Base-by-base conservation (phyloP, 345 rosid species). In the Dipteronia sinensis region DNA sequence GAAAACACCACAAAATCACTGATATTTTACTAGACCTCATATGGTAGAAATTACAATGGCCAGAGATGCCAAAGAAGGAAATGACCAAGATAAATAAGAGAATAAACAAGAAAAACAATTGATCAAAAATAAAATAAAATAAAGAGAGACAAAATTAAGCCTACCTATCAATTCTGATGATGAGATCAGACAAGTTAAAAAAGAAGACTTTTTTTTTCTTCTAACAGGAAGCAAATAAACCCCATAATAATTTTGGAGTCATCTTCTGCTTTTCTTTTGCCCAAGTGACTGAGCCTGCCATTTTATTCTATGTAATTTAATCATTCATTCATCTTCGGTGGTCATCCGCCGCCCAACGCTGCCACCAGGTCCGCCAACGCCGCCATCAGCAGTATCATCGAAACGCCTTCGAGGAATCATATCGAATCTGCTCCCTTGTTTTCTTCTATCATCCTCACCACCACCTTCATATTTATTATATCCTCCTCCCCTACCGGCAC, bases 371-470 rank as follows among this genome's bases (percentile, higher is more conserved):
- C 16, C 55, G 0, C 12, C 15, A 47, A 20, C 62, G 10, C 59
- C 42, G 1, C 61, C 69, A 38, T 66, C 79, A 34, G 70, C 82
- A 15, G 75, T 31, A 44, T 82, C 86, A 49, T 59, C 64, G 64
- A 68, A 78, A 4, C 71, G 84, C 68, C 82, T 80, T 27, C 83
- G 71, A 53, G 76, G 80, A 49, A 70, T 71, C 71, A 79, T 72
- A 70, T 84, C 87, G 19, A 71, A 84, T 72, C 84, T 75, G 76
- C 81, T 78, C 29, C 77, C 81, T 3, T 62, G 77, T 44, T 59
- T 81, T 44, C 82, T 79, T 65, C 85, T 73, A 47, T 82, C 85
- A 15, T 85, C 86, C 19, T 81, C 87, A 53, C 77, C 88, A 65
- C 51, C 56, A n/a, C 72, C 73, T 16, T 76, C 83, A 49, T 81